phyloP scores from a whole-genome alignment of 148 eudicot genomes.

The Rhododendron ovatum region DNA sequence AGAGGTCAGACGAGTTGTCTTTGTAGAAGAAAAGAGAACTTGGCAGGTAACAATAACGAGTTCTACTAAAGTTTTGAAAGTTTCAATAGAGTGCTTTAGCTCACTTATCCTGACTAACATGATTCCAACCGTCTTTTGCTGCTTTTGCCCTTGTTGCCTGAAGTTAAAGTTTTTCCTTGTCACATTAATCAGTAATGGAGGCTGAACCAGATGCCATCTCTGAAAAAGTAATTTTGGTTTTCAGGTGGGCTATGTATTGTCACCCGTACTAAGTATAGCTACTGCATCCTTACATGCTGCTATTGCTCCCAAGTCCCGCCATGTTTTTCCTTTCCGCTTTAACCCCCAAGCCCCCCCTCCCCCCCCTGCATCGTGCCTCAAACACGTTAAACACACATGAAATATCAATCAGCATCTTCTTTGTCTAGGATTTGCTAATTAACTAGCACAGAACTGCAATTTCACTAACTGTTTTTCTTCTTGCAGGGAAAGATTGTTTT shows the following conservation, averaged over 20 bases:
- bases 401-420: neutral
- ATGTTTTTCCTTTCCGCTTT: neutral
- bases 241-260: neutral
- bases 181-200: neutral
- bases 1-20: neutral
- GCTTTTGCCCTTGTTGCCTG: neutral
- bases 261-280: neutral
- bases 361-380: neutral
- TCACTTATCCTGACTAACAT: neutral
- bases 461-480: slow-evolving; percentile 12
- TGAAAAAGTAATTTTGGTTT: neutral
- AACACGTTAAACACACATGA: neutral
- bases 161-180: neutral
- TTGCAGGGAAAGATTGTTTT: slow-evolving; percentile 49
- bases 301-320: neutral
- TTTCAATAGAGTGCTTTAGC: neutral
- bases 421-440: neutral
- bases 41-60: neutral
- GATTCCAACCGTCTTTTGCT: neutral
- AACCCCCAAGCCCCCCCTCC: neutral
- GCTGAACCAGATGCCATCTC: neutral
- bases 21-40: neutral
- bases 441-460: neutral
- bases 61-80: neutral
- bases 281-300: neutral